Conservation (phyloP, 306 rosid species). For the Trifolium fragiferum region DNA sequence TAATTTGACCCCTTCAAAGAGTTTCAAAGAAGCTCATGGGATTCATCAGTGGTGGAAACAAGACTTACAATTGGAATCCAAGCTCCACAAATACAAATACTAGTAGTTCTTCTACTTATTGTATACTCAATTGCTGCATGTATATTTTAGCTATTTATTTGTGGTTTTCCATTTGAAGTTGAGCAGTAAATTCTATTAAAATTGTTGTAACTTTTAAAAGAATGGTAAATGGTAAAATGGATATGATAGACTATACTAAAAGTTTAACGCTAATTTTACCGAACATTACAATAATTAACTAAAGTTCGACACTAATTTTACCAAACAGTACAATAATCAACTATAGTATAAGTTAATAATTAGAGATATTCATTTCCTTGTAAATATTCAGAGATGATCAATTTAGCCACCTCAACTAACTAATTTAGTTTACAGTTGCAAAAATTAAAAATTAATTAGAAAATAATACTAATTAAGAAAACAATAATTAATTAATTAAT, state of each 20-base stretch:
- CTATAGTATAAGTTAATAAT: too few relatives aligned
- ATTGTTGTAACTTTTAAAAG: neutral
- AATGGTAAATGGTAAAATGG: neutral
- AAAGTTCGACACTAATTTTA: too few relatives aligned
- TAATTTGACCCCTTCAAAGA: constrained; percentile 60
- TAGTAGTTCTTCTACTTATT: constrained; percentile 23
- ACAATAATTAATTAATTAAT: too few relatives aligned
- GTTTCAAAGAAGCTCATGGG: constrained; percentile 76
- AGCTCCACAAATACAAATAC: constrained; percentile 62
- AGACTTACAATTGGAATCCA: constrained; percentile 47
- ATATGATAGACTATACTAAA: neutral
- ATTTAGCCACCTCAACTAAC: too few relatives aligned
- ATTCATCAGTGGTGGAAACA: constrained; percentile 97
- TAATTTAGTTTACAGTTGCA: too few relatives aligned
- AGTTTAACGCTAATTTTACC: neutral
- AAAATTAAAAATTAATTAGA: neutral
- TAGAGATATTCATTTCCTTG: too few relatives aligned
- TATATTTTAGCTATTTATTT: neutral
- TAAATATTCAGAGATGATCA: too few relatives aligned
- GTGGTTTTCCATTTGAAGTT: neutral
- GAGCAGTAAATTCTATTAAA: neutral
- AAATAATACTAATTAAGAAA: neutral
- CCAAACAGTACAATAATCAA: too few relatives aligned
- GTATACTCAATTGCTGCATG: neutral
- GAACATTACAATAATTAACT: too few relatives aligned